Evolutionary conservation across 2,329 filamentous ascomycete genomes (phyloP), one percentile per base, ranked within the genome.

Genomic region (Aspergillus sp.): DNA sequence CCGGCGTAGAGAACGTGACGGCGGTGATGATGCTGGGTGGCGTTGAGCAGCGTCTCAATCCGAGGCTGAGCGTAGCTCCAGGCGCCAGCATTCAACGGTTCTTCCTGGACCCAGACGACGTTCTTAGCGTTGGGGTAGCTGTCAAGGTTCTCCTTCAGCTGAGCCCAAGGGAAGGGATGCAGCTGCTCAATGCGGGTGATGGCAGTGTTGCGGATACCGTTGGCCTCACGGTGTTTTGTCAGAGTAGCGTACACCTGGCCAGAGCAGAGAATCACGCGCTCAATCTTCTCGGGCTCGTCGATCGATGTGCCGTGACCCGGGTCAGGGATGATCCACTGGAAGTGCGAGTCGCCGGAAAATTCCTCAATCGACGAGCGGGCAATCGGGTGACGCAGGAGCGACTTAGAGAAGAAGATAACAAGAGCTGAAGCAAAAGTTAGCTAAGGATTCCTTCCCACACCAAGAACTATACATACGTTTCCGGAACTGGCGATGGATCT

Each of bases 401-500:
- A 82, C 71, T 98, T 98, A 52, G 86, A 94, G 75, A 98, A 98
- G 81, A 98, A 98, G 50, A 95, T 81, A 53, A 96, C 73, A 35
- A 98, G 78, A 50, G 91, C 85, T 89, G 52, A 14, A 26, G 7
- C 7, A 29, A 7, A 19, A 17, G 19, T 43, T 41, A 55, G 44
- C 36, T 34, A 38, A 33, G 33, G 14, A 12, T 15, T 24, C 15
- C 26, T 10, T 19, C 13, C 24, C 3, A 32, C 26, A 11, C 5
- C 7, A 29, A 26, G 14, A 24, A 32, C 8, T 14, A 33, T 4
- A 72, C 83, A 78, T 73, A 91, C 85, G 91, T 73, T 98, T 98
- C 68, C 91, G 80, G 82, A 98, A 98, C 60, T 98, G 89, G 55
- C 91, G 79, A 74, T 96, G 88, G 80, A 98, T 94, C 69, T 98